Evolutionary conservation across 768 basidiomycete genomes (phyloP).

Genomic region (Pisolithus orientalis): DNA sequence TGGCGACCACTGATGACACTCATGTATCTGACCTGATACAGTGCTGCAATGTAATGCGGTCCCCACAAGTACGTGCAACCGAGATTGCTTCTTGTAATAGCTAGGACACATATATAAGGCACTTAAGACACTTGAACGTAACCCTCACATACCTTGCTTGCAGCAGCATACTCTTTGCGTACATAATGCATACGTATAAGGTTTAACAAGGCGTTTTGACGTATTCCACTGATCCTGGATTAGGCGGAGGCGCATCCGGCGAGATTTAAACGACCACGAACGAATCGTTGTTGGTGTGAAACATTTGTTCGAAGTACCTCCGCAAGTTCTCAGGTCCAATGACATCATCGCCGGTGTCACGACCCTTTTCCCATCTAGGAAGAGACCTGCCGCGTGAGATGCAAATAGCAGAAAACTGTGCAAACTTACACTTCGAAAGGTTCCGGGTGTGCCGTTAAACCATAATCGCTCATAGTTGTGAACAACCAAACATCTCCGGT

Average conservation of each 20-base stretch:
- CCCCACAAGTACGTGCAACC: constrained; percentile 67
- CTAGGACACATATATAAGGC: constrained; percentile 30
- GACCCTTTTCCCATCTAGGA: constrained; percentile 59
- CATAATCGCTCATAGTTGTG: constrained; percentile 60
- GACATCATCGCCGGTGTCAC: constrained; percentile 63
- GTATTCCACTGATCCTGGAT: constrained; percentile 49
- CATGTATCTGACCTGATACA: constrained; percentile 51
- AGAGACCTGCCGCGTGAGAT: not conserved
- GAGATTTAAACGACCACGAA: constrained; percentile 30
- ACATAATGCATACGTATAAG: constrained; percentile 74
- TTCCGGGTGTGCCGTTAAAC: constrained; percentile 56
- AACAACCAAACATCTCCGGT: constrained; percentile 46
- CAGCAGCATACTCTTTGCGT: constrained; percentile 60
- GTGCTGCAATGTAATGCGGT: constrained; percentile 68
- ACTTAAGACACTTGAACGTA: not conserved
- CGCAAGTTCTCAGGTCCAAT: constrained; percentile 65
- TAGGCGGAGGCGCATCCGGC: not conserved
- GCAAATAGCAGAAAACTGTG: not conserved
- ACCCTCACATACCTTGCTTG: constrained; percentile 47
- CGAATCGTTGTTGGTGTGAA: constrained; percentile 78
- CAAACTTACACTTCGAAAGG: constrained; percentile 50
- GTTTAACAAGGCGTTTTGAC: constrained; percentile 75
- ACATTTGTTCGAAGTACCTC: constrained; percentile 80
- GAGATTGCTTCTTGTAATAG: constrained; percentile 71
- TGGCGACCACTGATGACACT: not conserved